These are phyloP conservation scores for Kodamaea leandrae DNA, from an alignment of 805 yeast genomes.

Conservation along the genomic window DNA sequence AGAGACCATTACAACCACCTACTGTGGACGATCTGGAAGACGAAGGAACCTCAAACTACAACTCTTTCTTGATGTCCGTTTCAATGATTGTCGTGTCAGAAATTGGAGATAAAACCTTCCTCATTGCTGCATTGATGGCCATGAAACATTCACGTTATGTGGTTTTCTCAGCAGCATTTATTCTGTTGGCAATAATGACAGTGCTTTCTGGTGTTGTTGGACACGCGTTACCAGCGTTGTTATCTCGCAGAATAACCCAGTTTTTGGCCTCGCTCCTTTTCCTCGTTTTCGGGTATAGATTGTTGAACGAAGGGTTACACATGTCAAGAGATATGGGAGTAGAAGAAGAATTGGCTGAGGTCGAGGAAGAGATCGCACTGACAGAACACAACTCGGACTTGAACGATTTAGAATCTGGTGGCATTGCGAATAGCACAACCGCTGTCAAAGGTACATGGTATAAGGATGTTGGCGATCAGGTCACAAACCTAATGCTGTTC, in stretches of 20 bases:
- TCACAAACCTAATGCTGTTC: constrained; percentile 56
- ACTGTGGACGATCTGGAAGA: constrained; percentile 13
- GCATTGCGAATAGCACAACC: constrained; percentile 14
- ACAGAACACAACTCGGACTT: constrained; percentile 51
- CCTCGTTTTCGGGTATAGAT: constrained; percentile 74
- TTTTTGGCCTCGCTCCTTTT: constrained; percentile 79
- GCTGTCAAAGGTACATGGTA: constrained; percentile 23
- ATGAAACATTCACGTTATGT: constrained; percentile 83
- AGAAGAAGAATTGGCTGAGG: constrained; percentile 94
- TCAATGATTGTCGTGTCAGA: constrained; percentile 95
- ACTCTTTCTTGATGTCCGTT: constrained; percentile 73
- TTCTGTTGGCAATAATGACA: constrained; percentile 88
- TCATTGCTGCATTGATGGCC: constrained; percentile 96
- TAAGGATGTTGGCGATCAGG: constrained; percentile 32
- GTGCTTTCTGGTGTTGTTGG: constrained; percentile 88
- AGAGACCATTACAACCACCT: constrained; percentile 20
- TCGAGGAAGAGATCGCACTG: constrained; percentile 85
- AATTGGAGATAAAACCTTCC: constrained; percentile 95
- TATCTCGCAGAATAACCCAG: constrained; percentile 78
- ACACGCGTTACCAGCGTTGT: constrained; percentile 79
- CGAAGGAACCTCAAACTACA: constrained; percentile 20
- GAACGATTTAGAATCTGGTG: constrained; percentile 61
- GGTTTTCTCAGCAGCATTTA: constrained; percentile 86
- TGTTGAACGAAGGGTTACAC: constrained; percentile 74
- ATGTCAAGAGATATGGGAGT: constrained; percentile 85